These are phyloP conservation scores for Gremmenia infestans DNA, from an alignment of 2,329 filamentous ascomycete species.

Conservation along the genomic window DNA sequence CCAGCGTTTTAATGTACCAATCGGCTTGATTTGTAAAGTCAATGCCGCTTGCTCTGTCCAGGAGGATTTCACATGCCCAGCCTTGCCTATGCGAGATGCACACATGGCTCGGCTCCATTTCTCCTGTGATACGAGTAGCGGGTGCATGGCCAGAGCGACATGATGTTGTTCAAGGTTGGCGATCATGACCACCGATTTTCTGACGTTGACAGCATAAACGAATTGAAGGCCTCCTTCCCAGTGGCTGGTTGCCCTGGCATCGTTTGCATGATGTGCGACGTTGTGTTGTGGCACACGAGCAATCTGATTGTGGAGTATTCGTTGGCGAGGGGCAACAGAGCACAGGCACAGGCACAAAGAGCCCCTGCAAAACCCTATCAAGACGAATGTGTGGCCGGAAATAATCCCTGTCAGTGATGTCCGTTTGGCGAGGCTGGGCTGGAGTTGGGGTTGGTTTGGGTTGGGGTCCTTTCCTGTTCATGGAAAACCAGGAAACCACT, in stretches of 20 bases:
- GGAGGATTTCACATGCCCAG: too few relatives aligned
- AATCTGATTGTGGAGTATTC: not conserved
- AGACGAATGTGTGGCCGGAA: not conserved
- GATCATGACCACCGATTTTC: slow-evolving; percentile 1
- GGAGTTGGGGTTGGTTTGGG: not conserved
- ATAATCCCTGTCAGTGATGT: slow-evolving; percentile 9
- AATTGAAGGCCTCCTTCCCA: not conserved
- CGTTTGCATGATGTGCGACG: slow-evolving; percentile 4
- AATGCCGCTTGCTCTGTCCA: too few relatives aligned
- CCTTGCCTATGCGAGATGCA: slow-evolving; percentile 1
- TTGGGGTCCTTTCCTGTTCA: not conserved
- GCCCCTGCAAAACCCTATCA: not conserved
- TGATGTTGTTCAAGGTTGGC: slow-evolving; percentile 1
- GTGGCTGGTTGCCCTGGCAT: slow-evolving; percentile 18
- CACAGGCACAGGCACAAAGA: not conserved
- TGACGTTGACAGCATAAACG: slow-evolving; percentile 6
- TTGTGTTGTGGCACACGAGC: not conserved
- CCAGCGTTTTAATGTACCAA: too few relatives aligned
- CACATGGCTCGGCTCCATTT: not conserved
- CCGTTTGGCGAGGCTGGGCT: slow-evolving; percentile 7
- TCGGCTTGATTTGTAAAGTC: too few relatives aligned
- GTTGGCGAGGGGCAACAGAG: slow-evolving; percentile 3
- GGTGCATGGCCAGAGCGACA: not conserved
- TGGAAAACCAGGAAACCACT: slow-evolving; percentile 1
- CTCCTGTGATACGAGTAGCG: not conserved